Evolutionary conservation across 1,284 basidiomycete species (phyloP), one percentile per base, ranked within the genome.

Genomic region (Vanrija sp.): DNA sequence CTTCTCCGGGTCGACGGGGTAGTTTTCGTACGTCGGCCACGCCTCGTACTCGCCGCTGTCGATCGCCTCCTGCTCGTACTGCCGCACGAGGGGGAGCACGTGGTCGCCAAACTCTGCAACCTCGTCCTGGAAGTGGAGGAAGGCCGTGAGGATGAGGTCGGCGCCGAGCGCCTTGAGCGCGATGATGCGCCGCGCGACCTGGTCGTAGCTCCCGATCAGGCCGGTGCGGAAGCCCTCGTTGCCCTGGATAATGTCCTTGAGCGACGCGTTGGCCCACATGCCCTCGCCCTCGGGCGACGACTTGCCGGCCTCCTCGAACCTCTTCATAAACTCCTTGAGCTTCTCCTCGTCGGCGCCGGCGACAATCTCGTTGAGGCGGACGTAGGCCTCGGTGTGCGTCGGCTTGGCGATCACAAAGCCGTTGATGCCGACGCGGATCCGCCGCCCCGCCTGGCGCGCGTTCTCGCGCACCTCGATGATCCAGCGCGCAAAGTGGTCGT

Each of bases 141-240:
- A 39, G 2, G 31, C 31, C 9, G 31, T 31, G 48, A 39, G 37
- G 18, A 58, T 27, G 36, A 54, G 44, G 25, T 53, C 52, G 45
- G 50, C 49, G 16, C 53, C 56, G 14, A 54, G 36, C 16, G 56
- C 54, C 44, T 52, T 53, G 47, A 58, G 49, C 31, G 45, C 18
- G 37, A 58, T 49, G 44, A 58, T 58, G 6, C 56, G 47, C 20
- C 54, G 45, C 22, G 51, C 56, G 27, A 57, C 41, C 23, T 49
- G 47, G 20, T 54, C 52, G 10, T 31, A 27, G 6, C 52, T 57
- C 4, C 56, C 56, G 24, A 57, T 57, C 47, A 57, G 31, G 6
- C 48, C 46, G 9, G 52, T 45, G 19, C 48, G 54, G 47, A 57
- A 57, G 10, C 56, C 56, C 18, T 57, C 56, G 36, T 57, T 57